Percentiles rank a stretch among this genome's conserved stretches.
These are phyloP conservation scores for Talaromyces atroroseus DNA, from an alignment of 2,329 filamentous ascomycete genomes.

Conservation along the genomic window DNA sequence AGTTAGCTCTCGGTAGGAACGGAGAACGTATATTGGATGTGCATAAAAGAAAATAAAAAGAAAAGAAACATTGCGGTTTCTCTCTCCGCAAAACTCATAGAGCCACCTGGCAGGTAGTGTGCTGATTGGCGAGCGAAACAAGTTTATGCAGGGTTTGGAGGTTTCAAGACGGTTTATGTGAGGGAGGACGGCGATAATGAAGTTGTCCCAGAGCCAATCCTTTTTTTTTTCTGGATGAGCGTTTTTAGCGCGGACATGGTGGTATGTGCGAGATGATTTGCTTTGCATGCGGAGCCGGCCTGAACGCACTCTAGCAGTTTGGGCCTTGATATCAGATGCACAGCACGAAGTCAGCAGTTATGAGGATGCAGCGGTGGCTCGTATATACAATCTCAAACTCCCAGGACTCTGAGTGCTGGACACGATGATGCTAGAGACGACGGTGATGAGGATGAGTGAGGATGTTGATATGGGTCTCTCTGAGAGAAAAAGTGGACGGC, in stretches of 20 bases:
- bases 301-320: no score
- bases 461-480: no score
- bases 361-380: no score
- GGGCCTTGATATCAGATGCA: no score
- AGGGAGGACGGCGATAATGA: neutral
- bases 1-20: neutral
- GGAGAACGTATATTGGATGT: neutral
- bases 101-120: neutral
- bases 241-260: neutral
- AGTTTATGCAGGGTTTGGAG: constrained; percentile 5
- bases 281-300: neutral
- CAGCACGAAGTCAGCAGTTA: no score
- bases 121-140: neutral
- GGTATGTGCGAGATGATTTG: neutral
- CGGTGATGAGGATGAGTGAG: no score
- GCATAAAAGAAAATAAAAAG: neutral
- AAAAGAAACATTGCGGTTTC: neutral
- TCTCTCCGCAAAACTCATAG: neutral
- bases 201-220: neutral
- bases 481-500: no score
- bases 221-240: neutral
- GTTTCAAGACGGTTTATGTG: no score
- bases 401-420: no score
- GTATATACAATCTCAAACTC: no score
- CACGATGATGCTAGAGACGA: no score